Conservation (phyloP, 192 early-diverging fungal genomes). For the Entophlyctis luteolus region DNA sequence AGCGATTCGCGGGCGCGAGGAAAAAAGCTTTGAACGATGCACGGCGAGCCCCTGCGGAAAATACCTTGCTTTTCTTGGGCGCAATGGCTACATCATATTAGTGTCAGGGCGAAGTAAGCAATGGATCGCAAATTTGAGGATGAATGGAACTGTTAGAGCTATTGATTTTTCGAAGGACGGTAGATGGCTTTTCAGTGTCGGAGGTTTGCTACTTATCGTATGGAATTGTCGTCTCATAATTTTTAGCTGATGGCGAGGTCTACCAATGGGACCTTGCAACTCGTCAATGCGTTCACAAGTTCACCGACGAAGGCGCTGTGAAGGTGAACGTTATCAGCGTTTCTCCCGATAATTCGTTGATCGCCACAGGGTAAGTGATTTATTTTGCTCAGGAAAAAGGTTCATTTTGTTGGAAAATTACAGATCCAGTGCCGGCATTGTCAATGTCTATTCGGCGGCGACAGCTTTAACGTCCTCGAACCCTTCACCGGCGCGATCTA, state of each 20-base stretch:
- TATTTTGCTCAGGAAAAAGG: background rate
- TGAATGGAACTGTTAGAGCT: slow-evolving; percentile 75
- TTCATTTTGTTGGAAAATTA: background rate
- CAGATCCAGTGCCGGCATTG: slow-evolving; percentile 74
- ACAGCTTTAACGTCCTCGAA: slow-evolving; percentile 43
- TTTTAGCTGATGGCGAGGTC: slow-evolving; percentile 72
- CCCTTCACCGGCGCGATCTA: slow-evolving; percentile 68
- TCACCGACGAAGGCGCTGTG: slow-evolving; percentile 78
- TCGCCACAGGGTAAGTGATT: slow-evolving; percentile 74
- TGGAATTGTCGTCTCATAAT: slow-evolving; percentile 4
- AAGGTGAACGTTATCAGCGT: slow-evolving; percentile 68
- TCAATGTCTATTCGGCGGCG: slow-evolving; percentile 75
- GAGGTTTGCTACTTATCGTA: slow-evolving; percentile 38
- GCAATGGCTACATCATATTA: slow-evolving; percentile 78
- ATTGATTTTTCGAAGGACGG: slow-evolving; percentile 79
- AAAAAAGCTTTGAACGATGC: slow-evolving; percentile 71
- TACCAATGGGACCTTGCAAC: slow-evolving; percentile 85
- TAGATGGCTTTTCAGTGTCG: slow-evolving; percentile 70
- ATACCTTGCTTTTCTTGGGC: slow-evolving; percentile 74
- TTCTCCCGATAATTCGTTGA: slow-evolving; percentile 67
- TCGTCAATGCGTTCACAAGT: slow-evolving; percentile 71
- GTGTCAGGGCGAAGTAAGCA: slow-evolving; percentile 76
- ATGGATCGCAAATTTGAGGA: slow-evolving; percentile 82
- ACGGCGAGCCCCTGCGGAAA: slow-evolving; percentile 65
- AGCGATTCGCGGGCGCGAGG: slow-evolving; percentile 70